phyloP scores from a whole-genome alignment of 1,284 basidiomycete species.

The Coriolopsis trogii region DNA sequence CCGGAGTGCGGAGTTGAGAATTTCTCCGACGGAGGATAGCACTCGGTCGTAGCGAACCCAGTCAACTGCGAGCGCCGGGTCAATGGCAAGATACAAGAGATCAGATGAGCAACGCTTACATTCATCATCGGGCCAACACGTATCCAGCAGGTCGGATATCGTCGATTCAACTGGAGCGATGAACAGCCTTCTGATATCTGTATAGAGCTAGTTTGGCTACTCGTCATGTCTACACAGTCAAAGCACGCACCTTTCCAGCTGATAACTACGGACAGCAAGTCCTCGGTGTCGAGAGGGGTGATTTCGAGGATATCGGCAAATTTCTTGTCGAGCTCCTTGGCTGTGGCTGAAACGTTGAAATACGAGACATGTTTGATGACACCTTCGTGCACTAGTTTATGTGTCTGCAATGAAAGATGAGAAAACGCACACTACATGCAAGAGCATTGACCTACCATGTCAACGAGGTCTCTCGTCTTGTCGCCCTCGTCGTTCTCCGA shows the following conservation, averaged over 20 bases:
- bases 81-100: neutral
- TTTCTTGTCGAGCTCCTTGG: slow-evolving; percentile 58
- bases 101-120: slow-evolving; percentile 46
- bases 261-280: slow-evolving; percentile 51
- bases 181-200: slow-evolving; percentile 54
- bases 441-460: slow-evolving; percentile 26
- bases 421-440: neutral
- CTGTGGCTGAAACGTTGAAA: slow-evolving; percentile 50
- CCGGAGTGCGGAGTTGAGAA: slow-evolving; percentile 22
- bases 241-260: slow-evolving; percentile 49
- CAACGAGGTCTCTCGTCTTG: slow-evolving; percentile 30
- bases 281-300: slow-evolving; percentile 56
- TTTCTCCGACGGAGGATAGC: slow-evolving; percentile 38
- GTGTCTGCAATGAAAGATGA: slow-evolving; percentile 41
- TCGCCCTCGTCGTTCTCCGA: slow-evolving; percentile 42
- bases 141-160: slow-evolving; percentile 57
- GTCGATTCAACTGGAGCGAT: slow-evolving; percentile 48
- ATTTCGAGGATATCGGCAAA: slow-evolving; percentile 45
- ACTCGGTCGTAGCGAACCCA: slow-evolving; percentile 60
- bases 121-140: slow-evolving; percentile 48
- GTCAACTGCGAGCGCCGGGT: slow-evolving; percentile 44
- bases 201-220: neutral
- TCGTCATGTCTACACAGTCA: neutral
- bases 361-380: slow-evolving; percentile 45
- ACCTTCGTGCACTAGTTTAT: slow-evolving; percentile 46